phyloP scores from a whole-genome alignment of 1,284 basidiomycete species.

The Ceratobasidium sp. region DNA sequence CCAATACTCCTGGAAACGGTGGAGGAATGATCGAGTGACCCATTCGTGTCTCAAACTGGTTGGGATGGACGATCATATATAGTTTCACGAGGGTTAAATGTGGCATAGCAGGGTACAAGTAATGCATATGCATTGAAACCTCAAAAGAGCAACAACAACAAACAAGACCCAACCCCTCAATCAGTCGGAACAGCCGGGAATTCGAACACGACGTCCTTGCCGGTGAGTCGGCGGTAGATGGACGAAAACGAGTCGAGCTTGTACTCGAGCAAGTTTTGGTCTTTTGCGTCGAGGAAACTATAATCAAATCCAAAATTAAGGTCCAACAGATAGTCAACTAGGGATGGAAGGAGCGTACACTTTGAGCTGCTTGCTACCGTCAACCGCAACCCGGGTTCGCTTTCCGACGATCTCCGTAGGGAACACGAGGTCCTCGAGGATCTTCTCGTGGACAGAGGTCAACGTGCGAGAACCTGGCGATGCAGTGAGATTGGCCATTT shows the following conservation, averaged over 20 bases:
- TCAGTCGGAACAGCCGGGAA: constrained; percentile 67
- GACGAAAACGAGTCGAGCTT: constrained; percentile 97
- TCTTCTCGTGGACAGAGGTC: constrained; percentile 97
- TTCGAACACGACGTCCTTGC: constrained; percentile 93
- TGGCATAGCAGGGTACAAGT: constrained; percentile 29
- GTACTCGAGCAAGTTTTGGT: constrained; percentile 99
- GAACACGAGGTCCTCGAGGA: constrained; percentile 98
- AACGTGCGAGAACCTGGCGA: constrained; percentile 82
- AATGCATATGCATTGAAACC: constrained; percentile 44
- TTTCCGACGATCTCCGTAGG: constrained; percentile 99
- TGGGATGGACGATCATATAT: constrained; percentile 10
- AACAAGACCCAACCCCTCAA: constrained; percentile 33
- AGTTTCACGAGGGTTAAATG: constrained; percentile 30
- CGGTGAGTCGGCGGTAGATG: constrained; percentile 93
- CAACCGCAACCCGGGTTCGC: constrained; percentile 90
- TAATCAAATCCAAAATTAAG: not conserved
- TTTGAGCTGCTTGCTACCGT: constrained; percentile 93
- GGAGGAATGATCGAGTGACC: not conserved
- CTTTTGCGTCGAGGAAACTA: constrained; percentile 98
- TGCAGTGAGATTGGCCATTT: not conserved
- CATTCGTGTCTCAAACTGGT: not conserved
- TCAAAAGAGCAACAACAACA: constrained; percentile 39
- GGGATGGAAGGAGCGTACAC: constrained; percentile 69
- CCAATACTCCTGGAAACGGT: not conserved
- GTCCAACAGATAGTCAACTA: not conserved